phyloP scores from a whole-genome alignment of 345 rosid genomes.

The Draba incana region DNA sequence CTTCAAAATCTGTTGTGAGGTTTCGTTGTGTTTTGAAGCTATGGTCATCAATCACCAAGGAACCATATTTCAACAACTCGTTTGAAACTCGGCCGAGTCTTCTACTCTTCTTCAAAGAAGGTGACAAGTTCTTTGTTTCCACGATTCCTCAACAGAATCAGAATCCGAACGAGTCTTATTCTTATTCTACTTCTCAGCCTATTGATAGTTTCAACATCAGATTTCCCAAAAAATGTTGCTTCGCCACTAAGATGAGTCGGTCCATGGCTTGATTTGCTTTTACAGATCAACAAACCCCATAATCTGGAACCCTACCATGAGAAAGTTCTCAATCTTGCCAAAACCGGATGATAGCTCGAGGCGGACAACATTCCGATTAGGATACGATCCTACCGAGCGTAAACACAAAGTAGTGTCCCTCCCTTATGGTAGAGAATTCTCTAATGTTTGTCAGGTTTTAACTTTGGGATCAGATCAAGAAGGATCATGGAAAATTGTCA shows the following conservation, averaged over 20 bases:
- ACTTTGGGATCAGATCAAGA: constrained; percentile 4
- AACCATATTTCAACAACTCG: not conserved
- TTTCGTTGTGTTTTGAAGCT: constrained; percentile 15
- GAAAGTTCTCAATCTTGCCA: not conserved
- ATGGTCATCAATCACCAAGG: constrained; percentile 22
- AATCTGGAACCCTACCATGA: constrained; percentile 20
- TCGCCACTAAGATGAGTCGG: not conserved
- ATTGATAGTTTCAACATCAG: not conserved
- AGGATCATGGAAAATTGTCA: constrained; percentile 6
- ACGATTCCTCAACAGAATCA: not conserved
- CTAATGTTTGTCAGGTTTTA: not conserved
- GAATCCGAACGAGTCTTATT: not conserved
- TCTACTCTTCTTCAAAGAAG: not conserved
- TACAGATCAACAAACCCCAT: not conserved
- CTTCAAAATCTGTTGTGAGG: not conserved
- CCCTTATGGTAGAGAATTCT: not conserved
- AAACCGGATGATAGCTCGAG: not conserved
- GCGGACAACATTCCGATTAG: not conserved
- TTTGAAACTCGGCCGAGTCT: constrained; percentile 9
- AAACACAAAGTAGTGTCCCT: constrained; percentile 25
- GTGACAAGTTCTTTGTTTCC: not conserved
- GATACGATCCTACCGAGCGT: not conserved
- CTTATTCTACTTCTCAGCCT: not conserved
- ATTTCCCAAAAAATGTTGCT: not conserved
- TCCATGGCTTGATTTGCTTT: constrained; percentile 23